Percentiles rank a stretch among this genome's conserved stretches.
Conservation (phyloP, 2,329 filamentous ascomycete species). For the Pseudomassariella vexata region DNA sequence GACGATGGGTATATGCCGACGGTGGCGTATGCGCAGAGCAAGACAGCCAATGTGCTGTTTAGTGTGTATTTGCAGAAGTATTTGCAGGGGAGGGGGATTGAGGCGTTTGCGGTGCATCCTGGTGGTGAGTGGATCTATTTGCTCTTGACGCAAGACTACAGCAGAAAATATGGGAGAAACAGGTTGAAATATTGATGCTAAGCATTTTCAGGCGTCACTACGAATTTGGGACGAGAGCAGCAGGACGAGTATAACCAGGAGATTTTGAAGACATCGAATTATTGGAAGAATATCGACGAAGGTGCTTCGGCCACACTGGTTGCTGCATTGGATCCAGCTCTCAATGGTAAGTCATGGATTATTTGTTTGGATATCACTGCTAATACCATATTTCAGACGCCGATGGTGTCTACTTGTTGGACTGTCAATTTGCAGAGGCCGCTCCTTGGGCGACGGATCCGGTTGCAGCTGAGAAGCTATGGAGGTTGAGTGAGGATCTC, state of each 20-base stretch:
- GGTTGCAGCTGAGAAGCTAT: constrained; percentile 28
- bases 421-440: constrained; percentile 29
- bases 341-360: constrained; percentile 18
- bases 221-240: constrained; percentile 27
- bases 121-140: constrained; percentile 25
- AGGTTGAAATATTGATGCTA: neutral
- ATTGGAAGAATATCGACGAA: constrained; percentile 27
- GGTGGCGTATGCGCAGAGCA: constrained; percentile 44
- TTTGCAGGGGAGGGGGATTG: constrained; percentile 24
- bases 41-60: constrained; percentile 45
- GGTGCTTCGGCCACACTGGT: constrained; percentile 28
- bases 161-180: neutral
- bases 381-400: constrained; percentile 14
- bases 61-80: constrained; percentile 30
- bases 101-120: constrained; percentile 35
- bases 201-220: constrained; percentile 22
- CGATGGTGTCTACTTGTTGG: constrained; percentile 28
- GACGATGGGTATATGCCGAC: constrained; percentile 29
- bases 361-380: neutral
- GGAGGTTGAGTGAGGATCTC: constrained; percentile 34
- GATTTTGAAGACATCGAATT: constrained; percentile 18
- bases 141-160: too few species aligned
- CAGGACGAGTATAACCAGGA: constrained; percentile 23
- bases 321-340: constrained; percentile 26
- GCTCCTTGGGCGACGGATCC: constrained; percentile 21